Evolutionary conservation across 768 basidiomycete genomes (phyloP).

Genomic region (Lanmaoa pseudosensibilis): DNA sequence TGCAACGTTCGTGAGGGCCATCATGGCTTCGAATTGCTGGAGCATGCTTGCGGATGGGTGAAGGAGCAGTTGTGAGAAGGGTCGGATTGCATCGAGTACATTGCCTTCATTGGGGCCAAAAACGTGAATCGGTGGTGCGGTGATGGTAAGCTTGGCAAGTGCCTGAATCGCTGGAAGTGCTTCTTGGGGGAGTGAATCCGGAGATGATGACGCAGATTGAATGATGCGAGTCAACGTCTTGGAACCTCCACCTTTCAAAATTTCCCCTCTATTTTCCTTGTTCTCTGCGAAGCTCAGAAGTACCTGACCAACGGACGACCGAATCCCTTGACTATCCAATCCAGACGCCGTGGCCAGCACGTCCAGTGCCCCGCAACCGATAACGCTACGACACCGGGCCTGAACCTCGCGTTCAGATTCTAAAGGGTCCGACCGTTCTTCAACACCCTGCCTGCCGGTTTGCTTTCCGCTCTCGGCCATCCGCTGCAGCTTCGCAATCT

Average conservation of each 20-base stretch:
- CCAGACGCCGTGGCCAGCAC: slow-evolving; percentile 59
- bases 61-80: slow-evolving; percentile 71
- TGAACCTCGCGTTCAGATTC: slow-evolving; percentile 71
- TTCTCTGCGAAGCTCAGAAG: slow-evolving; percentile 75
- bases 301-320: slow-evolving; percentile 56
- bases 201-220: slow-evolving; percentile 42
- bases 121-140: slow-evolving; percentile 84
- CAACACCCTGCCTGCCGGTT: slow-evolving; percentile 27
- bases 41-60: slow-evolving; percentile 68
- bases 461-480: slow-evolving; percentile 61
- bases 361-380: slow-evolving; percentile 63
- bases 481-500: slow-evolving; percentile 73
- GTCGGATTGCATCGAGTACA: slow-evolving; percentile 80
- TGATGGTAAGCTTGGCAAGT: slow-evolving; percentile 90
- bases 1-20: slow-evolving; percentile 95
- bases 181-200: slow-evolving; percentile 26
- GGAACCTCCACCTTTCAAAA: slow-evolving; percentile 77
- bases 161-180: slow-evolving; percentile 74
- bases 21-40: slow-evolving; percentile 88
- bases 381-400: slow-evolving; percentile 52
- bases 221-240: slow-evolving; percentile 63
- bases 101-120: slow-evolving; percentile 83
- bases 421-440: slow-evolving; percentile 36
- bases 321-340: slow-evolving; percentile 64
- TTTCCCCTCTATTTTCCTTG: slow-evolving; percentile 70